These are phyloP conservation scores for Cantharellus anzutake DNA, from an alignment of 768 basidiomycete genomes.

Conservation along the genomic window DNA sequence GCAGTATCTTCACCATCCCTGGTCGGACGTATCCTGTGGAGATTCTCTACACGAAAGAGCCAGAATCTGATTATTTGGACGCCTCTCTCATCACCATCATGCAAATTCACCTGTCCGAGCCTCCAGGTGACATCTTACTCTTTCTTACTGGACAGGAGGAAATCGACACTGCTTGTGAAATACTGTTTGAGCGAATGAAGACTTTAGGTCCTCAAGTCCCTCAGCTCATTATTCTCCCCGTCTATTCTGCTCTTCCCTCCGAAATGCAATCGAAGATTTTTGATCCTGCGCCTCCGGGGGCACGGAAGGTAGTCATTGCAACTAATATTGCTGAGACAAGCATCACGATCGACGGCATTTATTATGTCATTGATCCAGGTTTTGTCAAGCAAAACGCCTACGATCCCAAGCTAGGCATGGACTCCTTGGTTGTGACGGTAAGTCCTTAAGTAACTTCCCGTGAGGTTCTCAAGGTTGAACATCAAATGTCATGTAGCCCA, in stretches of 20 bases:
- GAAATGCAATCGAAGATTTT: constrained; percentile 97
- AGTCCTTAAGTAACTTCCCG: constrained; percentile 6
- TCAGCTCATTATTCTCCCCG: constrained; percentile 88
- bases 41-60: constrained; percentile 95
- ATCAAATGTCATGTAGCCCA: constrained; percentile 30
- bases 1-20: constrained; percentile 99
- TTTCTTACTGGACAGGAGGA: constrained; percentile 99
- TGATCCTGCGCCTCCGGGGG: constrained; percentile 91
- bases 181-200: constrained; percentile 96
- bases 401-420: constrained; percentile 94
- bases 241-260: constrained; percentile 94
- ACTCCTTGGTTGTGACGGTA: constrained; percentile 86
- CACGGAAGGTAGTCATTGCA: constrained; percentile 98
- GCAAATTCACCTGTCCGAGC: constrained; percentile 98
- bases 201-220: constrained; percentile 97
- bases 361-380: constrained; percentile 97
- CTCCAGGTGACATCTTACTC: constrained; percentile 86
- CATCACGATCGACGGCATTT: constrained; percentile 95
- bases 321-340: constrained; percentile 99
- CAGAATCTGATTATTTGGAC: constrained; percentile 92
- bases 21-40: constrained; percentile 98
- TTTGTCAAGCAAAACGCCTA: constrained; percentile 99
- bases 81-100: constrained; percentile 97
- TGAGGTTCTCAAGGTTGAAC: background rate
- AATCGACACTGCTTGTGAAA: constrained; percentile 95